These are phyloP conservation scores for Gyromitra esculenta DNA, from an alignment of 2,329 filamentous ascomycete species.

Conservation along the genomic window DNA sequence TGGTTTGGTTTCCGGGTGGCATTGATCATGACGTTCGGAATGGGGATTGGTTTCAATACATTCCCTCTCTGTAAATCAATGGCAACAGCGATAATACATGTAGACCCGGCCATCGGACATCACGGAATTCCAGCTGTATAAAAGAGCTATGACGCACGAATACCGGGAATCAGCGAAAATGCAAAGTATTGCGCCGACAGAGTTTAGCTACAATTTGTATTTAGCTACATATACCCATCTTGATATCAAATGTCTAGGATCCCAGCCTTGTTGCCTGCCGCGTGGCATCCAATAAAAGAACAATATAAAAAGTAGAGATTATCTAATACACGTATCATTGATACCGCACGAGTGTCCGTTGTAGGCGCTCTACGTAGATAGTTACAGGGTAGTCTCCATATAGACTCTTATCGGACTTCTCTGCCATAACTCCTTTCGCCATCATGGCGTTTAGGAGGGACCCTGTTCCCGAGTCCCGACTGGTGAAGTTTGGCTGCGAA, in stretches of 20 bases:
- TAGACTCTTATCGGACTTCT: conserved; percentile 9
- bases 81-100: background rate
- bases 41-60: background rate
- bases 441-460: conserved; percentile 15
- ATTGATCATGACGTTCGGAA: conserved; percentile 10
- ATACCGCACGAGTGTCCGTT: background rate
- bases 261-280: conserved; percentile 16
- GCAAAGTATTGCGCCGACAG: conserved; percentile 12
- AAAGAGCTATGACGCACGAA: conserved; percentile 10
- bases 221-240: background rate
- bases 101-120: background rate
- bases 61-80: background rate
- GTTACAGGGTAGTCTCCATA: conserved; percentile 3
- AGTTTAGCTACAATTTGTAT: background rate
- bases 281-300: conserved; percentile 28
- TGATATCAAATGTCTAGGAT: conserved; percentile 7
- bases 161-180: background rate
- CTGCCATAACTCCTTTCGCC: conserved; percentile 16
- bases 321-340: background rate
- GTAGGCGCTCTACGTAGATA: background rate
- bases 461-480: conserved; percentile 14
- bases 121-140: background rate
- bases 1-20: conserved; percentile 5
- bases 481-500: conserved; percentile 30
- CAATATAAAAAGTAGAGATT: conserved; percentile 3